Conservation (phyloP, 805 yeast genomes). For the Yamadazyma takamatsuzukensis region DNA sequence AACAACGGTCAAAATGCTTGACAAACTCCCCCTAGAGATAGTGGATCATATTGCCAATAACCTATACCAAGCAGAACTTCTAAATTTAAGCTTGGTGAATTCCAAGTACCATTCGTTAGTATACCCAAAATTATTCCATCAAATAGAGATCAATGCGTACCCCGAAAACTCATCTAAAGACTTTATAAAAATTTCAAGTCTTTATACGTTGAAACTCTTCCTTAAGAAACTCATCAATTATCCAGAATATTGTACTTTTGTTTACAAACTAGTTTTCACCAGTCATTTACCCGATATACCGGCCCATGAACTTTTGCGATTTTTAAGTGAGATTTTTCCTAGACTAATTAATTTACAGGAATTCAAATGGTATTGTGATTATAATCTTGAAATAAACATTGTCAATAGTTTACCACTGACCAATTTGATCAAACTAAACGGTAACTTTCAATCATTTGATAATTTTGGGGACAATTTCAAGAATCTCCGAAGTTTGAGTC, state of each 20-base stretch:
- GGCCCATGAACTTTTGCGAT: slow-evolving; percentile 16
- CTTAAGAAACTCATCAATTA: slow-evolving; percentile 15
- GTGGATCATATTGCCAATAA: slow-evolving; percentile 11
- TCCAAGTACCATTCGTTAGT: slow-evolving; percentile 8
- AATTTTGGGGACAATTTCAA: slow-evolving; percentile 7
- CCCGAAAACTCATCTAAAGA: slow-evolving; percentile 12
- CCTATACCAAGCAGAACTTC: slow-evolving; percentile 14
- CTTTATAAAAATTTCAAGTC: slow-evolving; percentile 10
- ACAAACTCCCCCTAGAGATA: slow-evolving; percentile 18
- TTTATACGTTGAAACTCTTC: slow-evolving; percentile 16
- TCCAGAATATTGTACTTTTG: slow-evolving; percentile 10
- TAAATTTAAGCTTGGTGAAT: slow-evolving; percentile 13
- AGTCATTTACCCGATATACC: slow-evolving; percentile 24
- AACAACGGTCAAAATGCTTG: slow-evolving; percentile 11
- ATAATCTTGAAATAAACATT: slow-evolving; percentile 13
- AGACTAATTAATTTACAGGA: slow-evolving; percentile 12
- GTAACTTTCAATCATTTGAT: slow-evolving; percentile 16
- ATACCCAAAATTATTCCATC: slow-evolving; percentile 13
- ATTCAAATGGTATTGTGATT: slow-evolving; percentile 18
- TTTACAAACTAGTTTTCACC: slow-evolving; percentile 13
- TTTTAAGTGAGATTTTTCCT: slow-evolving; percentile 15
- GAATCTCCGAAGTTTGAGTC: slow-evolving; percentile 11
- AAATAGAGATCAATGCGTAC: slow-evolving; percentile 15
- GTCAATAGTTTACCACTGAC: slow-evolving; percentile 13
- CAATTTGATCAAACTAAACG: slow-evolving; percentile 11